A percentile compares a stretch with the other conserved stretches of the same genome.
phyloP scores from a whole-genome alignment of 108 stramenopile genomes.

The Pseudonitzschia pungens region DNA sequence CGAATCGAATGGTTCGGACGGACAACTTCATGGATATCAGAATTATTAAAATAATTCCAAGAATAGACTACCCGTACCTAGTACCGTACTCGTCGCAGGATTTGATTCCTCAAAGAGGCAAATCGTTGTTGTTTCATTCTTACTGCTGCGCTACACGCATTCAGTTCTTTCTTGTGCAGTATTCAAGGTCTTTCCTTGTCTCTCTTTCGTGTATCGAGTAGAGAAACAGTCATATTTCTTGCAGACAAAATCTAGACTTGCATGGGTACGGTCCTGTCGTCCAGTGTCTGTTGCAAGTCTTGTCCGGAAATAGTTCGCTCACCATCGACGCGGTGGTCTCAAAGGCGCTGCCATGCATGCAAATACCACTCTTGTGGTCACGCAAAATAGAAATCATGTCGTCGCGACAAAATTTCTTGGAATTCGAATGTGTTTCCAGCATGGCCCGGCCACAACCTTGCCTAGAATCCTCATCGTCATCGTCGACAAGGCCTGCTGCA shows the following conservation, averaged over 20 bases:
- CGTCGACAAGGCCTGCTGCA: neutral
- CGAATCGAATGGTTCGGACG: no score
- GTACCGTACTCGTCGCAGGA: no score
- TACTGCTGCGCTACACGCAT: no score
- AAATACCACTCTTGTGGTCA: constrained; percentile 39
- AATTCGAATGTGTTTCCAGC: constrained; percentile 16
- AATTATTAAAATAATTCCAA: no score
- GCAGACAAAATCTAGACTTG: neutral
- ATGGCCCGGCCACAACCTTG: constrained; percentile 17
- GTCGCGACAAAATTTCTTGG: constrained; percentile 15
- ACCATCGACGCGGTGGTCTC: constrained; percentile 48
- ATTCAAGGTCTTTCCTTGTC: no score
- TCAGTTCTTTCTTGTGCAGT: no score
- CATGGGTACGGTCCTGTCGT: neutral
- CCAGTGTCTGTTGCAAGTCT: neutral
- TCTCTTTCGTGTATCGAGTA: no score
- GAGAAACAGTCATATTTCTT: neutral
- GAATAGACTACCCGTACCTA: no score
- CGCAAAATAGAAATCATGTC: constrained; percentile 42
- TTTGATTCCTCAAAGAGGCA: no score
- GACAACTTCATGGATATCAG: no score
- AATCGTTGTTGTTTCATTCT: no score
- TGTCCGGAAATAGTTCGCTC: neutral
- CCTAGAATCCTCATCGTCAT: neutral
- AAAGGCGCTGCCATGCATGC: constrained; percentile 51